Conservation (phyloP, 179 eudicot genomes). For the Camellia oleifera region DNA sequence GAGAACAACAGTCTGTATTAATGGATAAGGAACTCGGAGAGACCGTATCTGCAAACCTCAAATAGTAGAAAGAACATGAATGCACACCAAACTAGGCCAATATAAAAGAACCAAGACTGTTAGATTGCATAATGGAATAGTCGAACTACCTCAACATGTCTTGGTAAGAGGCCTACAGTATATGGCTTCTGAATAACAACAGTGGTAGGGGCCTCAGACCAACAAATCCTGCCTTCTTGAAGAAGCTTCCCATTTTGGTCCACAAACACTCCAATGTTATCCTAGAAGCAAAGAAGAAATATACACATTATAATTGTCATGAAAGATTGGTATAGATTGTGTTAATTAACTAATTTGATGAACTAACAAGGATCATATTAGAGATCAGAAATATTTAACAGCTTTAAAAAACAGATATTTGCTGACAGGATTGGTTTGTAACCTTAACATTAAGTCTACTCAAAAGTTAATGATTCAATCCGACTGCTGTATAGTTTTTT, state of each 20-base stretch:
- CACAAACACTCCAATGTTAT: constrained; percentile 92
- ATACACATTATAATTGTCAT: not conserved
- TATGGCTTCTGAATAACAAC: constrained; percentile 83
- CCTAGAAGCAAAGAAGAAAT: constrained; percentile 44
- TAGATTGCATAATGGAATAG: not conserved
- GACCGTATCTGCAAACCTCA: constrained; percentile 78
- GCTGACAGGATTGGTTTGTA: not conserved
- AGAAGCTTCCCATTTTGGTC: constrained; percentile 96
- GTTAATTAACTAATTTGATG: not conserved
- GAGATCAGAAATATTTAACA: not conserved
- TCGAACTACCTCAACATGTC: constrained; percentile 79
- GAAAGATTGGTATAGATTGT: not conserved
- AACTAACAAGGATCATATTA: not conserved
- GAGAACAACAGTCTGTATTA: constrained; percentile 88
- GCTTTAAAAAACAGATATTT: not conserved
- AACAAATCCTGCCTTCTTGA: constrained; percentile 88
- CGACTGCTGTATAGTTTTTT: not conserved
- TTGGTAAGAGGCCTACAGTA: constrained; percentile 87
- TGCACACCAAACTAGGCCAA: not conserved
- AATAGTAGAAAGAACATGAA: constrained; percentile 16
- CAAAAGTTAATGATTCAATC: not conserved
- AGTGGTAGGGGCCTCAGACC: constrained; percentile 94
- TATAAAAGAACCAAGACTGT: not conserved
- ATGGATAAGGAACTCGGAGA: constrained; percentile 87
- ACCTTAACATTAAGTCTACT: not conserved